These are phyloP conservation scores for Linderniella brevidens DNA, from an alignment of 257 asterid genomes.

Conservation along the genomic window DNA sequence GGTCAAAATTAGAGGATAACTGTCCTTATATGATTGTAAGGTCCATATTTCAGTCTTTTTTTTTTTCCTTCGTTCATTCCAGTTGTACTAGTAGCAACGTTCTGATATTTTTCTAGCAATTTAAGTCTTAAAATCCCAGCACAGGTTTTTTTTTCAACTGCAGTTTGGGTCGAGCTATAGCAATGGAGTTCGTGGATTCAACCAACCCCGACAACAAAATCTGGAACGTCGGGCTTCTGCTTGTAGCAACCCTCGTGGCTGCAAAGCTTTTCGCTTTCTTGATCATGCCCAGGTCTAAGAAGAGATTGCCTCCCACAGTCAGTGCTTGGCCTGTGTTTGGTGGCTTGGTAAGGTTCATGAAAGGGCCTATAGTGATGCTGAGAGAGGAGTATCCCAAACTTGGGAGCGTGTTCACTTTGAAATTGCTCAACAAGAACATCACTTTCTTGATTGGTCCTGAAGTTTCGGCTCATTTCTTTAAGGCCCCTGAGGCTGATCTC, in stretches of 20 bases:
- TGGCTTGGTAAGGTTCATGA: conserved; percentile 53
- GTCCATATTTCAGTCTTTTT: no score
- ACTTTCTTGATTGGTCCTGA: conserved; percentile 90
- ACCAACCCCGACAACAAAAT: conserved; percentile 20
- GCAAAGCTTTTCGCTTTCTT: conserved; percentile 46
- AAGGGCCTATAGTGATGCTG: conserved; percentile 77
- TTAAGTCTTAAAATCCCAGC: no score
- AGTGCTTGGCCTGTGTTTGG: conserved; percentile 54
- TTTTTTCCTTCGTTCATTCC: no score
- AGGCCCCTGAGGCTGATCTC: conserved; percentile 88
- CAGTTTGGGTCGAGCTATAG: no score
- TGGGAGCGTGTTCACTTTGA: conserved; percentile 79
- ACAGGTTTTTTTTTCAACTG: no score
- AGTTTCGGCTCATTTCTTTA: conserved; percentile 90
- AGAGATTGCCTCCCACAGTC: conserved; percentile 57
- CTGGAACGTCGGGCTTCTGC: conserved; percentile 46
- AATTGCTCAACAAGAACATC: conserved; percentile 50
- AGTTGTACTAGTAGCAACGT: no score
- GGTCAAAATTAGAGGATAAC: no score
- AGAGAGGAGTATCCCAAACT: conserved; percentile 83
- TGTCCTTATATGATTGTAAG: no score
- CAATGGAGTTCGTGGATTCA: conserved; percentile 32
- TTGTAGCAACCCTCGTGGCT: conserved; percentile 50
- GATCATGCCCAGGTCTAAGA: conserved; percentile 58
- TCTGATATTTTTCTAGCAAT: no score